A percentile compares a stretch with the other conserved stretches of the same genome.
Evolutionary conservation across 1,284 basidiomycete genomes (phyloP).

Genomic region (Trichosporon sp.): DNA sequence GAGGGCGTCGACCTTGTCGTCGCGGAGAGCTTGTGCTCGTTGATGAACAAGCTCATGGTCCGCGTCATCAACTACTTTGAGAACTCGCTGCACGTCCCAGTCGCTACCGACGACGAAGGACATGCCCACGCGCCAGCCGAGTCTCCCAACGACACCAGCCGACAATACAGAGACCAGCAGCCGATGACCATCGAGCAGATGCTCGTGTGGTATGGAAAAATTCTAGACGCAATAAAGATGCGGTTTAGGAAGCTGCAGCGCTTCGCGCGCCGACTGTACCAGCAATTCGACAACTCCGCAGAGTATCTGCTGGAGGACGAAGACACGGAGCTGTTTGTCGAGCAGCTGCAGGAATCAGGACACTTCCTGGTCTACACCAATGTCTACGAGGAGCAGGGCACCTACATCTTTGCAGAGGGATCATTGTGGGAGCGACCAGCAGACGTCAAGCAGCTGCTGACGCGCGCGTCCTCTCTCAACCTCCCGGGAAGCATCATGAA

Average conservation of each 20-base stretch:
- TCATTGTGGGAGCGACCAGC: slow-evolving; percentile 78
- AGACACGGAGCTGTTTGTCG: slow-evolving; percentile 75
- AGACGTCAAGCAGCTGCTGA: slow-evolving; percentile 71
- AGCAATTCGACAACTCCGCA: slow-evolving; percentile 89
- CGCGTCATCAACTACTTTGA: slow-evolving; percentile 91
- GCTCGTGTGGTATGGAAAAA: slow-evolving; percentile 83
- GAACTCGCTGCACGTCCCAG: slow-evolving; percentile 78
- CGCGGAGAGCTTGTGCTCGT: slow-evolving; percentile 84
- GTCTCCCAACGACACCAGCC: not conserved
- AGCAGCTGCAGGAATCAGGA: slow-evolving; percentile 73
- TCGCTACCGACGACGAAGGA: slow-evolving; percentile 20
- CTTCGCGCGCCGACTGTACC: slow-evolving; percentile 74
- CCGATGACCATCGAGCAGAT: slow-evolving; percentile 74
- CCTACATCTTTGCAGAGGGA: slow-evolving; percentile 85
- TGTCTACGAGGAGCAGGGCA: slow-evolving; percentile 79
- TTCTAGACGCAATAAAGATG: slow-evolving; percentile 86
- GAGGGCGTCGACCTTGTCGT: slow-evolving; percentile 85
- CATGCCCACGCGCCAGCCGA: not conserved
- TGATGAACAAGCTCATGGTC: slow-evolving; percentile 84
- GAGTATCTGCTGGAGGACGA: slow-evolving; percentile 82
- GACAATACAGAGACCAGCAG: slow-evolving; percentile 20
- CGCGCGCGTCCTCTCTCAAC: slow-evolving; percentile 64
- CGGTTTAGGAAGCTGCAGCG: slow-evolving; percentile 91
- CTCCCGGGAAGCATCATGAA: slow-evolving; percentile 16
- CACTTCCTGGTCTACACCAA: slow-evolving; percentile 95